Base-by-base conservation (phyloP, 2,329 filamentous ascomycete genomes). In the Grosmannia clavigera region DNA sequence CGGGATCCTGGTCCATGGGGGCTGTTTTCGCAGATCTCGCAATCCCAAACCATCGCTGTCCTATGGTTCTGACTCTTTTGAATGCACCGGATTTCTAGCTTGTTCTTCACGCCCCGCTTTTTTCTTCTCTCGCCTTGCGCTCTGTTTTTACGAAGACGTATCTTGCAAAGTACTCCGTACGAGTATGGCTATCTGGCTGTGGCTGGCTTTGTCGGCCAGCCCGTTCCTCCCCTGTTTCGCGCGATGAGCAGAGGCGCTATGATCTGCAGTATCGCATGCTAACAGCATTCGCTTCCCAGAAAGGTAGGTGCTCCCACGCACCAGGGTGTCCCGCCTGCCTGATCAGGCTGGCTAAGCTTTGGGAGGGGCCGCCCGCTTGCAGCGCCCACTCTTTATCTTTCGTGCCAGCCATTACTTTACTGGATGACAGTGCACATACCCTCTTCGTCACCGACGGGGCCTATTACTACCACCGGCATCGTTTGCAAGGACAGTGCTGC, bases 251-350 rank as follows among this genome's bases (percentile, higher is more conserved):
- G 31, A 7, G 3, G 19, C 25, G 16, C 25, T 52, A 31, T 31
- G 50, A 52, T 52, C 50, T 27, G 6, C 50, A 29, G 27, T 31
- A n/a, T 29, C 22, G 25, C 25, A 16, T 16, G 40, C 40, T 43
- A 19, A 43, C 5, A 19, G 5, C 31, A 60, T 22, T 57, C 55
- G 56, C 60, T 64, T 62, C 58, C 61, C 55, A 57, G 46, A 61
- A 53, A 33, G 61, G 62, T 57, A 58, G 62, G 57, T 61, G 61
- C 27, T 61, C 27, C 16, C 35, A 33, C 48, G n/a, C 22, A 5
- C 22, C 25, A 51, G 48, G 48, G 12, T 16, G 3, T 5, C 9
- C 25, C 50, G 50, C 50, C 50, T 52, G 50, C 50, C 50, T 52
- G 12, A 31, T 52, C 27, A 31, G 27, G 50, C 50, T 19, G 25